Evolutionary conservation across 768 basidiomycete genomes (phyloP).

Genomic region (Piloderma croceum): DNA sequence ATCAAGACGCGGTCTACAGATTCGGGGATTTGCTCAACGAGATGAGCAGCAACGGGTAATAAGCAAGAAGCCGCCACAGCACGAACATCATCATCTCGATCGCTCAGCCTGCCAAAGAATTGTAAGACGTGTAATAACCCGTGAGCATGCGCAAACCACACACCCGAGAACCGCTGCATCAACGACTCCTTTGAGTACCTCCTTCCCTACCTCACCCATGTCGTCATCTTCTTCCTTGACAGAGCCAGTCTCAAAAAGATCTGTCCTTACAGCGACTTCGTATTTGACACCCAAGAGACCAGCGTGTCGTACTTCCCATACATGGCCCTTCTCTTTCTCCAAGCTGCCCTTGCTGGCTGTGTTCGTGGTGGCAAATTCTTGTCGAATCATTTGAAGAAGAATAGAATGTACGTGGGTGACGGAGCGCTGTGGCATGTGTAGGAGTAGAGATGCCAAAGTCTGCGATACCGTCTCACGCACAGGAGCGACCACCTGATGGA

Average conservation of each 20-base stretch:
- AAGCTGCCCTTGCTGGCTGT: conserved; percentile 23
- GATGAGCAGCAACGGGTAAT: conserved; percentile 75
- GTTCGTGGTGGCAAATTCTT: conserved; percentile 56
- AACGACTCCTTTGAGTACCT: conserved; percentile 75
- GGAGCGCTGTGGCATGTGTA: conserved; percentile 82
- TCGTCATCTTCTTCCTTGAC: conserved; percentile 35
- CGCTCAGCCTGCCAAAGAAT: conserved; percentile 58
- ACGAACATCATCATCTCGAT: conserved; percentile 93
- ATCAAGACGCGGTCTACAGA: conserved; percentile 69
- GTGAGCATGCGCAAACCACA: conserved; percentile 18
- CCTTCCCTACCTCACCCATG: conserved; percentile 38
- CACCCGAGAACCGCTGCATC: conserved; percentile 90
- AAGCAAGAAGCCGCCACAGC: conserved; percentile 92
- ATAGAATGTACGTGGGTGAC: conserved; percentile 77
- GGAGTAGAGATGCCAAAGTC: conserved; percentile 81
- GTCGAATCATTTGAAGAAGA: conserved; percentile 89
- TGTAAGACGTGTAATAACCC: background rate
- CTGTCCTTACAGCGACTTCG: conserved; percentile 89
- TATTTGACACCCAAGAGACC: conserved; percentile 96
- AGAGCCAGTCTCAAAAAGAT: conserved; percentile 50
- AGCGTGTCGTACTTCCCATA: conserved; percentile 98
- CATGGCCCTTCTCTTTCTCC: conserved; percentile 47
- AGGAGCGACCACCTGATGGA: conserved; percentile 78
- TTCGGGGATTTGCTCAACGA: conserved; percentile 71
- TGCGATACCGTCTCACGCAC: conserved; percentile 96